These are phyloP conservation scores for Wallacemonas sp. DNA, from an alignment of 208 protist genomes.

Conservation along the genomic window DNA sequence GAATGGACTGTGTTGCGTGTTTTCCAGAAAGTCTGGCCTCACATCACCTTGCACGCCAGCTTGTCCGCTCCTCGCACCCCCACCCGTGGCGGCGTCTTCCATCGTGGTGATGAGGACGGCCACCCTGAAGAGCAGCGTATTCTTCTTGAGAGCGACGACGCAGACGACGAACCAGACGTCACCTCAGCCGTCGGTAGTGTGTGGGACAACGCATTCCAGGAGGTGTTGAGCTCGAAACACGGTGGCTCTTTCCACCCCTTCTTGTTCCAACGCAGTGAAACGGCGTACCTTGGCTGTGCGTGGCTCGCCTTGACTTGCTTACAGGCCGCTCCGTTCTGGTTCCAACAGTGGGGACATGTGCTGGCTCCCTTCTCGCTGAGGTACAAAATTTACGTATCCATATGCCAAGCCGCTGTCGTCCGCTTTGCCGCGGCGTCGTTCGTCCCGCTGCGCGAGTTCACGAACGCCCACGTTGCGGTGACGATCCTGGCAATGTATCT, in stretches of 20 bases:
- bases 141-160: conserved; percentile 11
- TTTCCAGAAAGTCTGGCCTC: background rate
- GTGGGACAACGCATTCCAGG: conserved; percentile 51
- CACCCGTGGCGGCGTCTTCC: too few species aligned
- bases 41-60: background rate
- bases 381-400: conserved; percentile 67
- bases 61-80: background rate
- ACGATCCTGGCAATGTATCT: conserved; percentile 80
- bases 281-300: conserved; percentile 44
- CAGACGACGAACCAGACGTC: background rate
- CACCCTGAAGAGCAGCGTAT: background rate
- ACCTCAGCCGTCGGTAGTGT: background rate
- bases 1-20: conserved; percentile 31
- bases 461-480: conserved; percentile 66
- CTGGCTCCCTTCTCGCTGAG: conserved; percentile 36
- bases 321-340: conserved; percentile 61
- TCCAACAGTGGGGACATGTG: conserved; percentile 62
- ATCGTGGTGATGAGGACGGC: too few species aligned
- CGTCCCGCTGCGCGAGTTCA: conserved; percentile 60
- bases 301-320: conserved; percentile 54
- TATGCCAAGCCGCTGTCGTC: conserved; percentile 65
- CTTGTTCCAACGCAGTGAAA: conserved; percentile 58
- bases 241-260: conserved; percentile 69
- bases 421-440: conserved; percentile 76
- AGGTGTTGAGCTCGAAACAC: conserved; percentile 41